Percentiles rank a stretch among this genome's conserved stretches.
Evolutionary conservation across 2,329 filamentous ascomycete genomes (phyloP).

Genomic region (Neopestalotiopsis clavispora): DNA sequence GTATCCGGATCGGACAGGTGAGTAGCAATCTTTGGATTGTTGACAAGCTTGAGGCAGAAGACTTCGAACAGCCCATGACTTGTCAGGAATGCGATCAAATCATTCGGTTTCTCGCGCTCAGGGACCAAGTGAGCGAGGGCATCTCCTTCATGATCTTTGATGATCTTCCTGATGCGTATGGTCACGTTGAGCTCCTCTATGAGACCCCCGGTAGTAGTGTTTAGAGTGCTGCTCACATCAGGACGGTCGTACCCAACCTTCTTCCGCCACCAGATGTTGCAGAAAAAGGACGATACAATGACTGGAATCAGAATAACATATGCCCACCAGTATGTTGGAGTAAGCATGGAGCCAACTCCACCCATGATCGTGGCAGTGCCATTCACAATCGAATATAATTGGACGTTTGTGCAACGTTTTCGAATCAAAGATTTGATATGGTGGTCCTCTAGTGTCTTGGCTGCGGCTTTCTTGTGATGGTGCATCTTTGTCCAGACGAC

Average conservation of each 20-base stretch:
- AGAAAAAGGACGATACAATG: constrained; percentile 48
- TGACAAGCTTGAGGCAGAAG: neutral
- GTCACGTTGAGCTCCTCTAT: constrained; percentile 5
- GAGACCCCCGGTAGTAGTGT: neutral
- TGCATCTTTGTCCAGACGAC: constrained; percentile 47
- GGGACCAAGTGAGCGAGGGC: neutral
- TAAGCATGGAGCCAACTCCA: constrained; percentile 54
- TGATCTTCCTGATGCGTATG: neutral
- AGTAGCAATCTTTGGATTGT: neutral
- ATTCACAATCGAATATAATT: constrained; percentile 49
- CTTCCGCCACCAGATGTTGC: constrained; percentile 54
- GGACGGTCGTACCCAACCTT: constrained; percentile 51
- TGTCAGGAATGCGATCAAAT: neutral
- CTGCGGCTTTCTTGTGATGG: constrained; percentile 38
- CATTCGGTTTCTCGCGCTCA: constrained; percentile 5
- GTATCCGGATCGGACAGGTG: neutral
- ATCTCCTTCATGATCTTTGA: neutral
- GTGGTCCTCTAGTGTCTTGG: constrained; percentile 30
- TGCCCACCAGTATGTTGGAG: constrained; percentile 55
- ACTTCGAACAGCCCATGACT: constrained; percentile 7
- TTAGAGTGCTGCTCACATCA: constrained; percentile 13
- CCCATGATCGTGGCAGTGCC: constrained; percentile 51
- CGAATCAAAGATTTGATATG: constrained; percentile 38
- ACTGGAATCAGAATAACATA: constrained; percentile 57
- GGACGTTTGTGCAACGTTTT: constrained; percentile 36